Conservation (phyloP, 2,329 filamentous ascomycete species). For the Trichoderma sp. region DNA sequence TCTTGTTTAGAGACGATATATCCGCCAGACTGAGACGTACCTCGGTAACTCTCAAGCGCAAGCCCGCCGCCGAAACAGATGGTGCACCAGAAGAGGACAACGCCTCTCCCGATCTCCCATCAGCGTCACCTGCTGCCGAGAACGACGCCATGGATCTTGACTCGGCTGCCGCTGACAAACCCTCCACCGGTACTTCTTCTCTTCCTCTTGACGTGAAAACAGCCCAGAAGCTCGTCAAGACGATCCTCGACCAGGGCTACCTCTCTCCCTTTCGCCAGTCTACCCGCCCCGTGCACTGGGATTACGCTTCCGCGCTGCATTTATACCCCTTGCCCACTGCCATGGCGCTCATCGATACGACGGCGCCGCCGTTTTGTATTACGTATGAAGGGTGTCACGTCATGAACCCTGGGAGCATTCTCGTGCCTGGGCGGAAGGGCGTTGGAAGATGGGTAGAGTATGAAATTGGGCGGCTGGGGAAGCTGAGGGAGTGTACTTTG, state of each 20-base stretch:
- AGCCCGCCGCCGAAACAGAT: constrained; percentile 34
- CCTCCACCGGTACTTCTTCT: constrained; percentile 21
- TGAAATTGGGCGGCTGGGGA: constrained; percentile 63
- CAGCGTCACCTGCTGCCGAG: constrained; percentile 23
- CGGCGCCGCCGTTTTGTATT: constrained; percentile 77
- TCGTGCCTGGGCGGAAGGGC: constrained; percentile 66
- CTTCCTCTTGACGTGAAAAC: constrained; percentile 51
- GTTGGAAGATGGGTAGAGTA: constrained; percentile 87
- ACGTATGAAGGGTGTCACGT: constrained; percentile 96
- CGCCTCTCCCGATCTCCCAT: background rate
- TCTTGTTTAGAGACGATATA: constrained; percentile 84
- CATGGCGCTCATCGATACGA: constrained; percentile 77
- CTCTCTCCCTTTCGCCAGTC: constrained; percentile 83
- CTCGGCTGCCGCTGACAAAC: constrained; percentile 26
- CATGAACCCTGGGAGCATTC: constrained; percentile 81
- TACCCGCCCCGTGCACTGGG: constrained; percentile 83
- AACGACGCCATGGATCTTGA: constrained; percentile 45
- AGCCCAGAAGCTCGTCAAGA: constrained; percentile 81
- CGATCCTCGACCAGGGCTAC: constrained; percentile 84
- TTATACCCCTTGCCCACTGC: constrained; percentile 87
- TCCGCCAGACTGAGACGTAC: constrained; percentile 74
- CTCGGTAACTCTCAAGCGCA: constrained; percentile 65
- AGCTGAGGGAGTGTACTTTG: constrained; percentile 61
- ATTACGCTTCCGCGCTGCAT: constrained; percentile 71
- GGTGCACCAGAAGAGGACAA: background rate